phyloP scores from a whole-genome alignment of 2,329 filamentous ascomycete species.

The Aureobasidium leucospermi region DNA sequence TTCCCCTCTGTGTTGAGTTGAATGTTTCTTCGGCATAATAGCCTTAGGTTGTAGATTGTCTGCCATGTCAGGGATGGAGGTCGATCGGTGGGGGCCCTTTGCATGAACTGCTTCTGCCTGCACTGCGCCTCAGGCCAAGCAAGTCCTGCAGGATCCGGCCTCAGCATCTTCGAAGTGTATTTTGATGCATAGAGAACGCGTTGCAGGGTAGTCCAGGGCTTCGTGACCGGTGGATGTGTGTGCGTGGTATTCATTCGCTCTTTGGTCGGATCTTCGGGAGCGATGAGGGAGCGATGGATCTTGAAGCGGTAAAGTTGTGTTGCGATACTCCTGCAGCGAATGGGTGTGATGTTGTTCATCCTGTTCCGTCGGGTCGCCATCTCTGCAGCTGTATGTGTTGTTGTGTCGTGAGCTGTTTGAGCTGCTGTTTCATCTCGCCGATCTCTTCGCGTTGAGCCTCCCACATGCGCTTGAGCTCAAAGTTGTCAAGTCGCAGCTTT shows the following conservation, averaged over 20 bases:
- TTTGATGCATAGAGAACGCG: background rate
- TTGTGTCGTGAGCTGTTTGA: background rate
- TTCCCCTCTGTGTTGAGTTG: background rate
- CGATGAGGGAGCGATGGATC: background rate
- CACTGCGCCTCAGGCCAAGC: constrained; percentile 10
- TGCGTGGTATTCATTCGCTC: background rate
- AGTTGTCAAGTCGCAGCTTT: constrained; percentile 29
- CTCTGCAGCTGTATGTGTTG: background rate
- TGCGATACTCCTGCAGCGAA: background rate
- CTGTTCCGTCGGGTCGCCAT: background rate
- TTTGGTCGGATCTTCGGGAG: background rate
- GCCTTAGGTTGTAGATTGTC: background rate
- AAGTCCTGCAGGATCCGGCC: background rate
- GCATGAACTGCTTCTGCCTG: background rate
- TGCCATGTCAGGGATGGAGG: too few relatives aligned
- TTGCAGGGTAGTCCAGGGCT: background rate
- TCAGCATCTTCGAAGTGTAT: background rate
- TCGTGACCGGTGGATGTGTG: background rate
- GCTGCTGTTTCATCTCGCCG: background rate
- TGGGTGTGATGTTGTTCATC: background rate
- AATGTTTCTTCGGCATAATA: background rate
- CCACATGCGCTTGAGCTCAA: constrained; percentile 21
- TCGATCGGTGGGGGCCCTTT: background rate
- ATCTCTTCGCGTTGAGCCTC: background rate
- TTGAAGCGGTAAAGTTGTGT: background rate